Evolutionary conservation across 176 grass and related monocot genomes (phyloP).

Genomic region (Poa pratensis): DNA sequence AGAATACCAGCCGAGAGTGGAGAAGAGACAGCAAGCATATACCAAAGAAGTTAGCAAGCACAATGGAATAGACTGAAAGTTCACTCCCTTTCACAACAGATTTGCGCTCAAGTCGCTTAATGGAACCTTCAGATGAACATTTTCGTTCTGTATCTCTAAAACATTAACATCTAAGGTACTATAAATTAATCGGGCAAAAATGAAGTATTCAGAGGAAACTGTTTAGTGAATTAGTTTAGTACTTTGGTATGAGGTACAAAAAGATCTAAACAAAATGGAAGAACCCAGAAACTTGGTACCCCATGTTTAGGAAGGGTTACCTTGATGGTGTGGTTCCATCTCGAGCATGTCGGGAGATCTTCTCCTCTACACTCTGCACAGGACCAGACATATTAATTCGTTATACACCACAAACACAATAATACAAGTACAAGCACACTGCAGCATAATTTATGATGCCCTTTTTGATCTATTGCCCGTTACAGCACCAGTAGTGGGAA

Average conservation of each 20-base stretch:
- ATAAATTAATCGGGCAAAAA: neutral
- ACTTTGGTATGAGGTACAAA: neutral
- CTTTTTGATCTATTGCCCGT: neutral
- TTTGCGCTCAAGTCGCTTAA: neutral
- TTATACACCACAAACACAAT: slow-evolving; percentile 30
- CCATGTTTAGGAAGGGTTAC: slow-evolving; percentile 42
- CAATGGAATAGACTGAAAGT: neutral
- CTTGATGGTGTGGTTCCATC: slow-evolving; percentile 68
- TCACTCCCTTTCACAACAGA: neutral
- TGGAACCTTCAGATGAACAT: neutral
- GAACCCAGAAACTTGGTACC: neutral
- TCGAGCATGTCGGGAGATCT: slow-evolving; percentile 82
- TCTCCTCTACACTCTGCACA: slow-evolving; percentile 90
- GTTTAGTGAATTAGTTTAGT: neutral
- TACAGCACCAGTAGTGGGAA: too few species aligned
- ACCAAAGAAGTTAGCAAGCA: neutral
- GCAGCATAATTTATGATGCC: neutral
- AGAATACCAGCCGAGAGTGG: neutral
- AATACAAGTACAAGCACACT: slow-evolving; percentile 10
- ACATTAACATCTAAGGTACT: neutral
- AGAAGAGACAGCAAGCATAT: neutral
- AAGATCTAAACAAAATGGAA: neutral
- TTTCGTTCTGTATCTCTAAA: neutral
- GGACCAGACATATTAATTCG: slow-evolving; percentile 25
- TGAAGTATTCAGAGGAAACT: neutral